Base-by-base conservation (phyloP, 106 monocot species). In the Dioscorea zingiberensis region DNA sequence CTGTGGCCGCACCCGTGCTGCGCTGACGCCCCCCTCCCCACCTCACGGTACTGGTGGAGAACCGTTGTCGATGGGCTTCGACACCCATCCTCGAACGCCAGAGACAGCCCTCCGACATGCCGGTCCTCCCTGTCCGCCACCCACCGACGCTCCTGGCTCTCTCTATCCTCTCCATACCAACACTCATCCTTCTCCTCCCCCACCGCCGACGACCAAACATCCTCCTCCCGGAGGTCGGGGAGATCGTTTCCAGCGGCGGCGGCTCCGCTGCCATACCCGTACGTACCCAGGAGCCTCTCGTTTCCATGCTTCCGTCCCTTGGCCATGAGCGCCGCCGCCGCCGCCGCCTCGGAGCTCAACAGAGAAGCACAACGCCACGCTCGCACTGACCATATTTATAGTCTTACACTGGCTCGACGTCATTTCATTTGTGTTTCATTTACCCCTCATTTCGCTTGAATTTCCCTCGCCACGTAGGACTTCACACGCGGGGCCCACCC, bases 181-280 rank as follows among this genome's bases (percentile, higher is more conserved):
- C 38, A 38, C 38, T 38, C 38, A 6, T 38, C 38, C 1, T 10
- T 38, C 4, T 38, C 38, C 38, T 38, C 38, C 38, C 38, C 24
- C 2, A 2, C 32, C 23, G n/a, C 71, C 28, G 56, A 30, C 19
- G 72, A 63, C 89, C 89, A 90, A 4, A 90, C 68, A 22, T 91
- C 90, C 23, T 83, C 85, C 53, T 89, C 88, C 5, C 65, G 57
- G 44, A 79, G 67, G 27, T 89, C 81, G 7, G 74, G 55, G 48
- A 83, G 51, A 45, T 82, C 87, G 22, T 22, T 17, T 12, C 59
- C 74, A 27, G 16, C 0, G 17, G 13, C 21, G 48, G 8, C 66
- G 66, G 64, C 54, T 13, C 56, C 67, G 25, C 23, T 13, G 2
- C 19, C 54, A 25, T 60, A 55, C 11, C 60, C 54, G 63, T 29